These are phyloP conservation scores for Mycosphaerella sp. DNA, from an alignment of 2,329 filamentous ascomycete species.

Conservation along the genomic window DNA sequence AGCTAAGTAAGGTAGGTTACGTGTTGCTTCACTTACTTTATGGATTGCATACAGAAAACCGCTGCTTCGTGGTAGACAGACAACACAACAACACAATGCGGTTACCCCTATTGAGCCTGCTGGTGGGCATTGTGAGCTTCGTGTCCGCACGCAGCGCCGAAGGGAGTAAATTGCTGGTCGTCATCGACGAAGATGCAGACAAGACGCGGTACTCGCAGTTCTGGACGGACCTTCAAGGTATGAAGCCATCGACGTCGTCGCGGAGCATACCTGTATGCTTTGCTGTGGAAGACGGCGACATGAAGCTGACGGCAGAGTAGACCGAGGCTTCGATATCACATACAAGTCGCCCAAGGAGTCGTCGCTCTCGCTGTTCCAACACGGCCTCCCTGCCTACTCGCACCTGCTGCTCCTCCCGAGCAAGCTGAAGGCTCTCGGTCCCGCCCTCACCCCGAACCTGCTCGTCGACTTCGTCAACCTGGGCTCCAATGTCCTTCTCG, in stretches of 20 bases:
- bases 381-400: conserved; percentile 84
- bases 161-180: conserved; percentile 74
- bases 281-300: conserved; percentile 22
- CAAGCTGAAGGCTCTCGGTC: conserved; percentile 88
- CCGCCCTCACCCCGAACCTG: conserved; percentile 75
- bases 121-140: conserved; percentile 60
- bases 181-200: conserved; percentile 76
- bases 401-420: conserved; percentile 83
- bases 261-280: background rate
- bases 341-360: conserved; percentile 82
- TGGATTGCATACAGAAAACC: too few relatives aligned
- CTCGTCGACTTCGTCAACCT: conserved; percentile 89
- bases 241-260: background rate
- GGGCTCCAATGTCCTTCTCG: conserved; percentile 83
- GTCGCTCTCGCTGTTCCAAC: conserved; percentile 68
- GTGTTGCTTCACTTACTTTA: conserved; percentile 2
- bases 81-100: conserved; percentile 39
- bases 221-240: conserved; percentile 65
- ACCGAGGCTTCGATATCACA: conserved; percentile 71
- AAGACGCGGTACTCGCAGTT: conserved; percentile 80
- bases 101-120: conserved; percentile 39
- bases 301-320: conserved; percentile 43
- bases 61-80: conserved; percentile 5
- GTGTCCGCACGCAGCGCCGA: conserved; percentile 72
- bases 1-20: background rate